Conservation (phyloP, 805 yeast genomes). For the Ogataea pini region DNA sequence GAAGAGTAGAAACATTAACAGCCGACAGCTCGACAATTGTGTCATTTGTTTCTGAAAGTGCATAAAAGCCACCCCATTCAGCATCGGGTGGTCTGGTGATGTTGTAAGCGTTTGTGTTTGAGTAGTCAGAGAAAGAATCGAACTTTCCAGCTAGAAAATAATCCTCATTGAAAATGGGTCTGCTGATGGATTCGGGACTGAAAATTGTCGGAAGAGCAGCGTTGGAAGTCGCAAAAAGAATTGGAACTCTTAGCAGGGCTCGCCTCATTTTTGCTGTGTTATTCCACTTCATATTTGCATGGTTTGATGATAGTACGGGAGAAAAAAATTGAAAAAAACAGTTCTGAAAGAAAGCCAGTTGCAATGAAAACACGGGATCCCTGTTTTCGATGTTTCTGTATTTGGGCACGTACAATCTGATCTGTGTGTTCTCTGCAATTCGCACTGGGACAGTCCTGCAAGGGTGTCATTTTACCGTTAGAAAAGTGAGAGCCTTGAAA, state of each 20-base stretch:
- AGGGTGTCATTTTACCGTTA: neutral
- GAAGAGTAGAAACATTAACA: slow-evolving; percentile 10
- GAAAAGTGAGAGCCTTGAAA: slow-evolving; percentile 3
- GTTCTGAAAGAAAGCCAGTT: neutral
- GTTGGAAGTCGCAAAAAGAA: neutral
- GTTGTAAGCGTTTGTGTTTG: slow-evolving; percentile 24
- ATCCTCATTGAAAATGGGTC: slow-evolving; percentile 24
- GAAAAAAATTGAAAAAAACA: neutral
- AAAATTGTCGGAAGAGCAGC: neutral
- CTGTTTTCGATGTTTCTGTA: neutral
- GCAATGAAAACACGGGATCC: neutral
- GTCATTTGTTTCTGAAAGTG: slow-evolving; percentile 19
- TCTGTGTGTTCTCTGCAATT: neutral
- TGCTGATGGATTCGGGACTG: slow-evolving; percentile 8
- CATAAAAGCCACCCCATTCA: slow-evolving; percentile 20
- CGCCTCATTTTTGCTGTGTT: neutral
- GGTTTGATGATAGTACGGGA: neutral
- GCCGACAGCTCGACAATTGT: slow-evolving; percentile 17
- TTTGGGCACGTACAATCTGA: neutral
- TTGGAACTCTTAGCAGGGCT: neutral
- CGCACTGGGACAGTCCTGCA: neutral
- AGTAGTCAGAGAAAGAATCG: slow-evolving; percentile 29
- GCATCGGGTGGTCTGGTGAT: slow-evolving; percentile 18
- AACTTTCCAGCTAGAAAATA: slow-evolving; percentile 31
- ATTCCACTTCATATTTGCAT: slow-evolving; percentile 3